Evolutionary conservation across 139 green algal genomes (phyloP).

Genomic region (Chlorella sorokiniana): DNA sequence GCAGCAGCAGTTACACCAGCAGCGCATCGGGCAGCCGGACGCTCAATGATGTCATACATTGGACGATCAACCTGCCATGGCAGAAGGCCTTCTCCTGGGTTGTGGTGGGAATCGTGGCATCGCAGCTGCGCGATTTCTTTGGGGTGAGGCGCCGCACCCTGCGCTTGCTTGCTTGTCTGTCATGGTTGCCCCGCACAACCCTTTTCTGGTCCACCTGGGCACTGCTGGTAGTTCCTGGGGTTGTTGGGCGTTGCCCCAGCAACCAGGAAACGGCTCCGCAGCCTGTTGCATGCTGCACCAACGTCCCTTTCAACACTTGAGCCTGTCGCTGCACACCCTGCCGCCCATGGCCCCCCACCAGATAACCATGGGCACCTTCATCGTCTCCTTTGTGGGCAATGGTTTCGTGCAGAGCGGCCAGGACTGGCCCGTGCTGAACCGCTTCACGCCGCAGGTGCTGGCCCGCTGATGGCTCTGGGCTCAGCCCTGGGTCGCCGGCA

Average conservation of each 20-base stretch:
- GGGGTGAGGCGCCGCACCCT: constrained; percentile 61
- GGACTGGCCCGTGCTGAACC: constrained; percentile 32
- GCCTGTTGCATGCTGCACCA: too few relatives aligned
- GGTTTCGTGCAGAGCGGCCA: constrained; percentile 65
- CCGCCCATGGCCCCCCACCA: constrained; percentile 40
- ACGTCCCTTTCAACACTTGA: neutral
- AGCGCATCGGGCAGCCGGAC: neutral
- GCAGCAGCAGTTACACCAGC: neutral
- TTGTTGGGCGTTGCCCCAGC: too few relatives aligned
- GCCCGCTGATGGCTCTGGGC: too few relatives aligned
- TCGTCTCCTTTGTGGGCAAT: constrained; percentile 90
- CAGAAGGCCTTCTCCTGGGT: constrained; percentile 68
- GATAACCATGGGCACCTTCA: constrained; percentile 92
- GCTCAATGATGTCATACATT: constrained; percentile 56
- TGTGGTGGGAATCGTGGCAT: constrained; percentile 54
- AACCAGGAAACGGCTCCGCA: too few relatives aligned
- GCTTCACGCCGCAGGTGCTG: constrained; percentile 30
- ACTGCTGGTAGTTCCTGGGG: too few relatives aligned
- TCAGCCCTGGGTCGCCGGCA: too few relatives aligned
- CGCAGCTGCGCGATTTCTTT: constrained; percentile 87
- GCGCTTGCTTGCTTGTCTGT: neutral
- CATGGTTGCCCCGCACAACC: neutral
- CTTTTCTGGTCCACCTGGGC: too few relatives aligned
- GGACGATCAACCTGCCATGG: constrained; percentile 73
- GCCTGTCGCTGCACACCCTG: neutral